Conservation (phyloP, 2,329 filamentous ascomycete species). For the Trichoderma arundinaceum region DNA sequence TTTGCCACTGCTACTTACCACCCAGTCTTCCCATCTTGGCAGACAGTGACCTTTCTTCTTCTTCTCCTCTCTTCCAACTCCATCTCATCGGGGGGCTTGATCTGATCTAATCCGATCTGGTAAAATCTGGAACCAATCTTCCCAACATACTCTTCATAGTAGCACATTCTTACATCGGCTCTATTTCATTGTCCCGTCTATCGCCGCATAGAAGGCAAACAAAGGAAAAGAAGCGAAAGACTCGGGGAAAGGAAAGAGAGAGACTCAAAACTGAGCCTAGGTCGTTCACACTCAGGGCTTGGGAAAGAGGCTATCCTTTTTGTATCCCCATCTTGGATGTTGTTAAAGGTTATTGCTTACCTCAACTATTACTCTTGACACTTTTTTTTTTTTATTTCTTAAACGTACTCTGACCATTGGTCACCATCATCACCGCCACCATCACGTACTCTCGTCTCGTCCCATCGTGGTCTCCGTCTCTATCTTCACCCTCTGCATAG, state of each 20-base stretch:
- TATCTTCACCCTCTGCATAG: slow-evolving; percentile 32
- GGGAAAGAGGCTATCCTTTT: slow-evolving; percentile 28
- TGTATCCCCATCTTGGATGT: slow-evolving; percentile 25
- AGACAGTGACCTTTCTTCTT: background rate
- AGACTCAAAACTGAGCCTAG: slow-evolving; percentile 26
- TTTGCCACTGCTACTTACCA: slow-evolving; percentile 2
- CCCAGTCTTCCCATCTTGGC: slow-evolving; percentile 5
- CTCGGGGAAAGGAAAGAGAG: slow-evolving; percentile 14
- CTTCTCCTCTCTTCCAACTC: background rate
- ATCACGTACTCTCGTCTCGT: background rate
- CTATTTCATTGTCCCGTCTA: background rate
- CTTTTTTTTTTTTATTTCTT: background rate
- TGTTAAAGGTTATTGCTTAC: background rate
- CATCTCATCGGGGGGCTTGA: background rate
- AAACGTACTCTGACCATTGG: slow-evolving; percentile 1
- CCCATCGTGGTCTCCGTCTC: slow-evolving; percentile 30
- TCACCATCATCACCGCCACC: background rate
- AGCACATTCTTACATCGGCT: background rate
- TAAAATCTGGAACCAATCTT: background rate
- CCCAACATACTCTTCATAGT: background rate
- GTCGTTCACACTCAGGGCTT: slow-evolving; percentile 14
- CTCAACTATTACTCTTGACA: background rate
- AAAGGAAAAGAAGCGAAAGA: slow-evolving; percentile 1
- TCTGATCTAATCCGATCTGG: slow-evolving; percentile 14
- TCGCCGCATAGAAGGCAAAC: slow-evolving; percentile 12